Base-by-base conservation (phyloP, 129 eudicot genomes). In the Mikania micrantha region DNA sequence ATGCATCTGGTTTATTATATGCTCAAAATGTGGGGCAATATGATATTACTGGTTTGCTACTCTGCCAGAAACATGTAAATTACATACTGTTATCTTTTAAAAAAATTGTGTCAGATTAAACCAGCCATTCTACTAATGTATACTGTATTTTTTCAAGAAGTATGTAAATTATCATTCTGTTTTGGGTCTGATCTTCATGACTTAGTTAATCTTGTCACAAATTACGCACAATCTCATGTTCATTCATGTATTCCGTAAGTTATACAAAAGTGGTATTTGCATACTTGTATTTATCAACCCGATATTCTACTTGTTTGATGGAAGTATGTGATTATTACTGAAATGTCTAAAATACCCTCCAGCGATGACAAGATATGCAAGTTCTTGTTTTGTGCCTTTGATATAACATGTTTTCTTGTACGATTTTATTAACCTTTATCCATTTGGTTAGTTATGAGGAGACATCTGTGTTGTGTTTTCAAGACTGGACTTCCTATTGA, bases 401-500 rank as follows among this genome's bases (percentile, higher is more conserved):
- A 25, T 36, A 25, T 27, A 13, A 24, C 5, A 56, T 4, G 12
- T 56, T 5, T 27, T 27, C 17, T 54, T 56, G 38, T 13, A 27
- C 7, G 20, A 38, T 12, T 15, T 56, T 56, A 24, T 64, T 58
- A 39, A 31, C 45, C 29, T 76, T 22, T 69, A 7, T 34, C 28
- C 19, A 44, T 69, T 53, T 34, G 11, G 36, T 64, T 63, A 36
- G 69, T 17, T 63, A 58, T 68, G 67, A 52, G 67, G 79, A 73
- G 11, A 42, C 60, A 63, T 36, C 38, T 42, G 5, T 2, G 21
- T 16, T 6, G 74, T 64, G 36, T 70, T 9, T 62, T 38, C 40
- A 64, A 41, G 67, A 71, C 56, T 52, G 79, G 44, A 57, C 45
- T 53, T 62, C 54, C 28, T 40, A 44, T 63, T 54, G 73, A 78